Percentiles rank a stretch among this genome's conserved stretches.
Evolutionary conservation across 2,329 filamentous ascomycete species (phyloP).

Genomic region (Pseudocercospora musae): DNA sequence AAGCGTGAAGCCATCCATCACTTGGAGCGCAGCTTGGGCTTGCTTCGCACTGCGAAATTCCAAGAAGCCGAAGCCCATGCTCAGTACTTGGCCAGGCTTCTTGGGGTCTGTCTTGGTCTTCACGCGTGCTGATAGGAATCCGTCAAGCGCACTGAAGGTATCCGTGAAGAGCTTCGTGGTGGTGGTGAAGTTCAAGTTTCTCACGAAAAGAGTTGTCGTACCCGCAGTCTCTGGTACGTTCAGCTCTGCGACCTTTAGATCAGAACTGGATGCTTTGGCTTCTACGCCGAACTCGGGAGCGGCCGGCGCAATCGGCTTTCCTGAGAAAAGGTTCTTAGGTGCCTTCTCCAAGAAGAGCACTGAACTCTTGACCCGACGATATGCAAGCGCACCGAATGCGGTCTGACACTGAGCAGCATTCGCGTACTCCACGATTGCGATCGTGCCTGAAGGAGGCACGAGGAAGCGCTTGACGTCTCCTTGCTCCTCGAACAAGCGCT

Average conservation of each 20-base stretch:
- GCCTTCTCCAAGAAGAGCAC: constrained; percentile 92
- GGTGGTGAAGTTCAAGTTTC: constrained; percentile 90
- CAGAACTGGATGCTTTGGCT: constrained; percentile 64
- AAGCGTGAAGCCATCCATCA: constrained; percentile 87
- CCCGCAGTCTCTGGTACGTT: constrained; percentile 57
- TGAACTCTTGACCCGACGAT: constrained; percentile 85
- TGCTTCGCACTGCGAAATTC: constrained; percentile 78
- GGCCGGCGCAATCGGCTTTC: constrained; percentile 18
- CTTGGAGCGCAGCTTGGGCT: constrained; percentile 72
- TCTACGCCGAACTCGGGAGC: constrained; percentile 33
- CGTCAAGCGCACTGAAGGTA: constrained; percentile 75
- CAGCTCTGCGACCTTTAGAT: constrained; percentile 57
- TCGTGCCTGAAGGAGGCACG: constrained; percentile 89
- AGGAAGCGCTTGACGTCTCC: constrained; percentile 77
- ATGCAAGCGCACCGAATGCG: constrained; percentile 81
- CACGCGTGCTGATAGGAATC: constrained; percentile 83
- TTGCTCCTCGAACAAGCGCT: constrained; percentile 78
- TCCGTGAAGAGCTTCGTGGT: constrained; percentile 72
- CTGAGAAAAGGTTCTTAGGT: constrained; percentile 72
- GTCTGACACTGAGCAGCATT: constrained; percentile 74
- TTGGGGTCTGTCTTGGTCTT: constrained; percentile 95
- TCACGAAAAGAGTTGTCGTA: constrained; percentile 72
- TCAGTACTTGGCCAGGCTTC: constrained; percentile 78
- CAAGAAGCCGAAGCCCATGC: constrained; percentile 96
- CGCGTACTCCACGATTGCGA: constrained; percentile 86